phyloP scores from a whole-genome alignment of 2,329 filamentous ascomycete genomes.

The Aspergillus texensis region DNA sequence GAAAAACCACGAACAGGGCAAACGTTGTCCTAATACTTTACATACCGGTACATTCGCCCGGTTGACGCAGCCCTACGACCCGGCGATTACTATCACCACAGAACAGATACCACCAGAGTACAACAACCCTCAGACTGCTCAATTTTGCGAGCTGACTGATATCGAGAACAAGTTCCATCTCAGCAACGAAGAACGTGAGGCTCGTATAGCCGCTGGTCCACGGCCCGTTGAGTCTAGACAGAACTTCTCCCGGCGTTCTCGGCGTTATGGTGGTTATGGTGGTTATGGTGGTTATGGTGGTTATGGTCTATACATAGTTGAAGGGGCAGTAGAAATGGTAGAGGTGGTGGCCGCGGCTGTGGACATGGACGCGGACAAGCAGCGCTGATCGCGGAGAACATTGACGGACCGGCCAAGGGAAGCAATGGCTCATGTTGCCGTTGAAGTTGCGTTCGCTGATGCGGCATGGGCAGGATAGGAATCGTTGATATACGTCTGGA shows the following conservation, averaged over 20 bases:
- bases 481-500: conserved; percentile 66
- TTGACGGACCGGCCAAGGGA: conserved; percentile 60
- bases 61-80: conserved; percentile 55
- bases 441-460: conserved; percentile 55
- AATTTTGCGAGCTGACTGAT: conserved; percentile 76
- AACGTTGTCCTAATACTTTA: too few species aligned
- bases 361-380: conserved; percentile 21
- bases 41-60: too few species aligned
- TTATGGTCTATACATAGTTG: too few species aligned
- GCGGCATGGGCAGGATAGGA: conserved; percentile 51
- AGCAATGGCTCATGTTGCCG: conserved; percentile 60
- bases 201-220: conserved; percentile 62
- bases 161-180: conserved; percentile 77
- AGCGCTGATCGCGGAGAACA: conserved; percentile 38
- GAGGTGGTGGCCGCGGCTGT: conserved; percentile 10
- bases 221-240: conserved; percentile 37
- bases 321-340: conserved; percentile 15
- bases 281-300: too few species aligned
- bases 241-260: conserved; percentile 12
- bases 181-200: conserved; percentile 68
- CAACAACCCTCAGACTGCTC: conserved; percentile 81
- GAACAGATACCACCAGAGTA: conserved; percentile 74
- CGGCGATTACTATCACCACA: conserved; percentile 59
- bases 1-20: too few species aligned
- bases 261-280: conserved; percentile 24